Percentiles rank a stretch among this genome's conserved stretches.
These are phyloP conservation scores for Glonium stellatum DNA, from an alignment of 495 filamentous ascomycete genomes.

Conservation along the genomic window DNA sequence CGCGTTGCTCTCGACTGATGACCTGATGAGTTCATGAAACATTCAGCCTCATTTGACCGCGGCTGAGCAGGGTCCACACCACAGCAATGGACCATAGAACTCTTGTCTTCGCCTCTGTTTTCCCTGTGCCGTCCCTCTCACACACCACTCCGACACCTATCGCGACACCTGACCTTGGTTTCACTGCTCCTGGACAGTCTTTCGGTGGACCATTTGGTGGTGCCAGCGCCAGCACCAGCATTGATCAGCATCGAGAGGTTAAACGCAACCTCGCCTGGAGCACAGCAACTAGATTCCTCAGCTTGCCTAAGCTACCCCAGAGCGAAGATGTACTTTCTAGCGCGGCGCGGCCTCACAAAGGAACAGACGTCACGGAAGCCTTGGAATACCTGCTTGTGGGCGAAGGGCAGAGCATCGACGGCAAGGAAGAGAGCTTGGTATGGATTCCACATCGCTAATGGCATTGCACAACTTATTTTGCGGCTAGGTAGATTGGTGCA, in stretches of 20 bases:
- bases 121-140: slow-evolving; percentile 24
- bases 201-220: slow-evolving; percentile 30
- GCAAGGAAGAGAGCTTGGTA: slow-evolving; percentile 19
- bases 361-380: slow-evolving; percentile 18
- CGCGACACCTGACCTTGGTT: slow-evolving; percentile 34
- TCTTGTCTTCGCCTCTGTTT: slow-evolving; percentile 30
- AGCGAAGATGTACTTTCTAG: neutral
- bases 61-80: neutral
- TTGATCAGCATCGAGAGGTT: slow-evolving; percentile 19
- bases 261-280: slow-evolving; percentile 35
- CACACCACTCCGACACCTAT: slow-evolving; percentile 37
- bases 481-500: slow-evolving; percentile 21
- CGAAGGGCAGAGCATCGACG: slow-evolving; percentile 17
- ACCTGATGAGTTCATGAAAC: neutral
- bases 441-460: neutral
- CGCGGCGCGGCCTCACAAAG: slow-evolving; percentile 2
- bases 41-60: neutral
- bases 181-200: slow-evolving; percentile 29
- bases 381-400: slow-evolving; percentile 22
- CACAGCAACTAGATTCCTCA: slow-evolving; percentile 33
- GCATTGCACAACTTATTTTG: neutral
- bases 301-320: slow-evolving; percentile 5
- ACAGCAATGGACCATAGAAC: slow-evolving; percentile 20
- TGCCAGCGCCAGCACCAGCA: neutral
- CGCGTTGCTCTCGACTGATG: neutral